Percentiles rank a stretch among this genome's conserved stretches.
Evolutionary conservation across 2,329 filamentous ascomycete species (phyloP).

Genomic region (Lizonia empirigonia): DNA sequence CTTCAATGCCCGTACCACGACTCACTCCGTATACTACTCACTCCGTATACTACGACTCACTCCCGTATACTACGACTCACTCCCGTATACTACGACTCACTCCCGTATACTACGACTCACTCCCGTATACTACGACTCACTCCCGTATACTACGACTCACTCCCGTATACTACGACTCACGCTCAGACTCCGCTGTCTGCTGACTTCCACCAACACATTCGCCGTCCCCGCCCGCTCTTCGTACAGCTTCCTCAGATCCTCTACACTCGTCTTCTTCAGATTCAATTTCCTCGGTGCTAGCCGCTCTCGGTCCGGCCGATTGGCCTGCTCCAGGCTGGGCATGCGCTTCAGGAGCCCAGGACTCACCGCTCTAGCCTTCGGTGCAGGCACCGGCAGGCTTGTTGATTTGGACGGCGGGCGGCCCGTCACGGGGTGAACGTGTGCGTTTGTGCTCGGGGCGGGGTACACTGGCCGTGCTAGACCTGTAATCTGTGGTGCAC

Average conservation of each 20-base stretch:
- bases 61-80: too few species aligned
- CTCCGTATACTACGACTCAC: too few species aligned
- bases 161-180: conserved; percentile 13
- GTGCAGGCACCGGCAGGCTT: conserved; percentile 36
- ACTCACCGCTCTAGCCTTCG: conserved; percentile 45
- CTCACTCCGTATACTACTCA: too few species aligned
- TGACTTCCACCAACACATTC: conserved; percentile 34
- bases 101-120: too few species aligned
- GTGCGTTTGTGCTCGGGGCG: conserved; percentile 8
- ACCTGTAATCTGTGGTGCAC: conserved; percentile 42
- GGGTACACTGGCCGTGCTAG: conserved; percentile 47
- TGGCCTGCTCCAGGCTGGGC: conserved; percentile 50
- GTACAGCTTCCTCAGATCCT: conserved; percentile 55
- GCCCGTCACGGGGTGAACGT: conserved; percentile 29
- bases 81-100: conserved; percentile 10
- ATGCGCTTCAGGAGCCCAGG: conserved; percentile 54
- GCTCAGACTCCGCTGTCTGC: conserved; percentile 7
- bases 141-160: too few species aligned
- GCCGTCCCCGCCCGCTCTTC: conserved; percentile 55
- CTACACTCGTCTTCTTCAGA: conserved; percentile 53
- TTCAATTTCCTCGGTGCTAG: conserved; percentile 47
- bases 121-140: conserved; percentile 13
- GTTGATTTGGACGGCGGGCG: conserved; percentile 38
- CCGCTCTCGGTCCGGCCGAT: conserved; percentile 20
- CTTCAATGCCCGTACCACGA: background rate